phyloP scores from a whole-genome alignment of 257 asterid genomes.

The Agastache rugosa region DNA sequence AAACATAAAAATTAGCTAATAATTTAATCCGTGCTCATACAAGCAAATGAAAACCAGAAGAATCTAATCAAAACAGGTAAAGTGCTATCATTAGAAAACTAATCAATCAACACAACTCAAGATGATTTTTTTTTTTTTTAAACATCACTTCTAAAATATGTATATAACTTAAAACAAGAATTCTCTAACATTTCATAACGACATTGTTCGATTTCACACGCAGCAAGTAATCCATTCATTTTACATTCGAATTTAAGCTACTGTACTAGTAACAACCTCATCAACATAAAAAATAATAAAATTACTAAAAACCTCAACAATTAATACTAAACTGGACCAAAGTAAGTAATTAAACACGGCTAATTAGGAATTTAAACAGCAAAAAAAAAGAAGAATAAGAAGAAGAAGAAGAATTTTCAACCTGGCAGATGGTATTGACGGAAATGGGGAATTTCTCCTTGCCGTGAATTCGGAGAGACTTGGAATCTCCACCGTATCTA shows the following conservation, averaged over 20 bases:
- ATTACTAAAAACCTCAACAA: background rate
- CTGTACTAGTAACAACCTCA: slow-evolving; percentile 8
- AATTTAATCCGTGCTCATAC: background rate
- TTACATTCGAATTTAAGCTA: slow-evolving; percentile 6
- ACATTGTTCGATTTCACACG: background rate
- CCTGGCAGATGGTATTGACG: slow-evolving; percentile 66
- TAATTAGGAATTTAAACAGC: background rate
- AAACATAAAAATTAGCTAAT: background rate
- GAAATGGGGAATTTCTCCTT: slow-evolving; percentile 73
- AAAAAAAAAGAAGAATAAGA: background rate
- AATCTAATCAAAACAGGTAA: slow-evolving; percentile 24
- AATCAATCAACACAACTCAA: background rate
- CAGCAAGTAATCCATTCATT: background rate
- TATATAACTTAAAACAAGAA: background rate
- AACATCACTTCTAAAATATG: background rate
- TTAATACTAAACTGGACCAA: background rate
- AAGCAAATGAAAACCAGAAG: background rate
- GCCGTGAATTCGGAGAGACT: slow-evolving; percentile 76
- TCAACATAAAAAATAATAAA: background rate
- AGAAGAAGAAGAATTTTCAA: slow-evolving; percentile 7
- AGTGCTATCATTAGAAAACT: background rate
- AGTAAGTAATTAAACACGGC: background rate
- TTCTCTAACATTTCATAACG: background rate
- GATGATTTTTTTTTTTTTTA: too few species aligned
- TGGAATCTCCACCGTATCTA: slow-evolving; percentile 73